A percentile compares a stretch with the other conserved stretches of the same genome.
Evolutionary conservation across 257 asterid species (phyloP).

Genomic region (Eucommia ulmoides): DNA sequence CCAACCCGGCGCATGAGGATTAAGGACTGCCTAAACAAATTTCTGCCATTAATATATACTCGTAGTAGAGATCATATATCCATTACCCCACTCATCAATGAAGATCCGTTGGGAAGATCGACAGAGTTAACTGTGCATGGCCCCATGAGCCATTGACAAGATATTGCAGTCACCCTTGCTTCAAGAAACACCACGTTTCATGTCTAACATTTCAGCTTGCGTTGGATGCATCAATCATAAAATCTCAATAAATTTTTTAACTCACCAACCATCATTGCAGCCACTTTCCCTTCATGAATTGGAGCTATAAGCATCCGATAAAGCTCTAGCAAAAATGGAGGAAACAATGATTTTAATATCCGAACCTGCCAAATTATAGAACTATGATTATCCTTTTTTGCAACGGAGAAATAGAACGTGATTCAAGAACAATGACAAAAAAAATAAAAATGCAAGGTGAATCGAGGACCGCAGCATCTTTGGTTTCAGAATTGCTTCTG

Average conservation of each 20-base stretch:
- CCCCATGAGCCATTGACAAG: constrained; percentile 95
- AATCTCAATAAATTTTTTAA: neutral
- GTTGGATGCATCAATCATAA: neutral
- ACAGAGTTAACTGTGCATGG: constrained; percentile 59
- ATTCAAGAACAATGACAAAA: neutral
- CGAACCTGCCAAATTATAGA: constrained; percentile 33
- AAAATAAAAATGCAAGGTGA: neutral
- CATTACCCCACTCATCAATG: constrained; percentile 69
- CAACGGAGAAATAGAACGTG: neutral
- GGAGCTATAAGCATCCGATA: constrained; percentile 62
- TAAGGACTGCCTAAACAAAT: constrained; percentile 1
- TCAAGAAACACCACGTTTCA: constrained; percentile 16
- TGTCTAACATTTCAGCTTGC: neutral
- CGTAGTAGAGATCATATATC: neutral
- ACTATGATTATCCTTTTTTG: neutral
- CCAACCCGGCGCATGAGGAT: constrained; percentile 2
- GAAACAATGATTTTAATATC: constrained; percentile 54
- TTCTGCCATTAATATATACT: neutral
- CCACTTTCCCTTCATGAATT: constrained; percentile 52
- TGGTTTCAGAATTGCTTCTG: constrained; percentile 61
- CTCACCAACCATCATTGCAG: constrained; percentile 85
- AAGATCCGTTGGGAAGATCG: constrained; percentile 47
- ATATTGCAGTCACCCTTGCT: constrained; percentile 86
- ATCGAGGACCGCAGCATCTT: constrained; percentile 40
- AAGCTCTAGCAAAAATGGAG: constrained; percentile 49